Conservation (phyloP, 1,284 basidiomycete species). For the Melampsora americana region DNA sequence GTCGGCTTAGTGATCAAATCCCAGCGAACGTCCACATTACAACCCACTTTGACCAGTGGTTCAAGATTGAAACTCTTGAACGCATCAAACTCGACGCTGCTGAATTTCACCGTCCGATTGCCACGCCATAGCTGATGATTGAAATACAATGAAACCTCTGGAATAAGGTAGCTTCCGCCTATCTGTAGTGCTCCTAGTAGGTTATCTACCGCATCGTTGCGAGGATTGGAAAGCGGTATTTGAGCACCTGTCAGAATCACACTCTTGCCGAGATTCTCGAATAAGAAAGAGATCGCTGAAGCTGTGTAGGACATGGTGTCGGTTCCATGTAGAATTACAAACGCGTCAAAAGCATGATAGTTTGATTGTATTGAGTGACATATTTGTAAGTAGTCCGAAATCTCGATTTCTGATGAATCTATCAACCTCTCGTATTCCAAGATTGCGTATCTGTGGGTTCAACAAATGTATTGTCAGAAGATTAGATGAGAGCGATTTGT, state of each 20-base stretch:
- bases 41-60: conserved; percentile 83
- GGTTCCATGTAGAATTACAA: conserved; percentile 86
- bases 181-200: conserved; percentile 79
- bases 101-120: conserved; percentile 72
- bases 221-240: conserved; percentile 79
- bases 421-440: conserved; percentile 75
- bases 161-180: conserved; percentile 84
- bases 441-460: conserved; percentile 47
- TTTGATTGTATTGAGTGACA: conserved; percentile 87
- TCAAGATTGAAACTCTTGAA: conserved; percentile 82
- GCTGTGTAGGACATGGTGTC: conserved; percentile 88
- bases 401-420: conserved; percentile 82
- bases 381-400: conserved; percentile 79
- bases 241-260: conserved; percentile 85
- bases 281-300: conserved; percentile 78
- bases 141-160: conserved; percentile 75
- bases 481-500: too few relatives aligned
- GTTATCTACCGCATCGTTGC: conserved; percentile 87
- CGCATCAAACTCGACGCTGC: conserved; percentile 78
- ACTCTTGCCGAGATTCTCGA: conserved; percentile 80
- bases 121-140: conserved; percentile 81
- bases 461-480: too few relatives aligned
- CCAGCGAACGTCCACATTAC: conserved; percentile 64
- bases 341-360: conserved; percentile 76
- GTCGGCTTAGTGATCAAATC: conserved; percentile 46